These are phyloP conservation scores for Phenoliferia sp. DNA, from an alignment of 1,284 basidiomycete genomes.

Conservation along the genomic window DNA sequence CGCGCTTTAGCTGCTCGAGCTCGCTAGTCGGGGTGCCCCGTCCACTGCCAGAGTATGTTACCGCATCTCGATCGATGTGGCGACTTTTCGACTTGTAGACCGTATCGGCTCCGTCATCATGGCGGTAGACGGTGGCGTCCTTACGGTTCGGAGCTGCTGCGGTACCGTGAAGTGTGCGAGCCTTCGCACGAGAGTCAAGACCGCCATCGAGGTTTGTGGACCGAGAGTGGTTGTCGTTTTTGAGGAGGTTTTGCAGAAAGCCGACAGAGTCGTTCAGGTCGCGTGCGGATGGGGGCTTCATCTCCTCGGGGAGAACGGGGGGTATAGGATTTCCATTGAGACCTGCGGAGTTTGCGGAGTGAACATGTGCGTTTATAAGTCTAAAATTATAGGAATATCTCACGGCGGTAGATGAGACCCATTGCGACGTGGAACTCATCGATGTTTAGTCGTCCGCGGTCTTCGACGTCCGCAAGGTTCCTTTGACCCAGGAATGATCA, in stretches of 20 bases:
- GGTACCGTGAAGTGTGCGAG: slow-evolving; percentile 38
- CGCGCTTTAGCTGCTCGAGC: slow-evolving; percentile 79
- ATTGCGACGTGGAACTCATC: slow-evolving; percentile 98
- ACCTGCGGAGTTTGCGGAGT: slow-evolving; percentile 50
- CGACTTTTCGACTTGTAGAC: slow-evolving; percentile 77
- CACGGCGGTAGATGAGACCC: slow-evolving; percentile 94
- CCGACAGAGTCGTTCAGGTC: slow-evolving; percentile 89
- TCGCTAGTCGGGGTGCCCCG: slow-evolving; percentile 64
- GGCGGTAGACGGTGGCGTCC: slow-evolving; percentile 91
- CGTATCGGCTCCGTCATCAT: slow-evolving; percentile 59
- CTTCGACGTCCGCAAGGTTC: slow-evolving; percentile 82
- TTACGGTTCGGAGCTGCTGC: slow-evolving; percentile 51
- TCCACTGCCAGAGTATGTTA: slow-evolving; percentile 68
- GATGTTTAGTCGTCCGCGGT: slow-evolving; percentile 87
- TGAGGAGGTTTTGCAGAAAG: slow-evolving; percentile 83
- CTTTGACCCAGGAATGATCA: slow-evolving; percentile 46
- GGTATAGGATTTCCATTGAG: slow-evolving; percentile 91
- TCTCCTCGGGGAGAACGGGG: slow-evolving; percentile 76
- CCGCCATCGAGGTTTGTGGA: slow-evolving; percentile 45
- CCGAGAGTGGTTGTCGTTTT: slow-evolving; percentile 68
- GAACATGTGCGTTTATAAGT: neutral
- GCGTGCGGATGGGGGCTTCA: slow-evolving; percentile 85
- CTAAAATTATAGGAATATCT: slow-evolving; percentile 31
- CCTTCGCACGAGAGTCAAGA: slow-evolving; percentile 22
- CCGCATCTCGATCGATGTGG: slow-evolving; percentile 79